Base-by-base conservation (phyloP, 768 basidiomycete genomes). In the Agrocybe praecox region DNA sequence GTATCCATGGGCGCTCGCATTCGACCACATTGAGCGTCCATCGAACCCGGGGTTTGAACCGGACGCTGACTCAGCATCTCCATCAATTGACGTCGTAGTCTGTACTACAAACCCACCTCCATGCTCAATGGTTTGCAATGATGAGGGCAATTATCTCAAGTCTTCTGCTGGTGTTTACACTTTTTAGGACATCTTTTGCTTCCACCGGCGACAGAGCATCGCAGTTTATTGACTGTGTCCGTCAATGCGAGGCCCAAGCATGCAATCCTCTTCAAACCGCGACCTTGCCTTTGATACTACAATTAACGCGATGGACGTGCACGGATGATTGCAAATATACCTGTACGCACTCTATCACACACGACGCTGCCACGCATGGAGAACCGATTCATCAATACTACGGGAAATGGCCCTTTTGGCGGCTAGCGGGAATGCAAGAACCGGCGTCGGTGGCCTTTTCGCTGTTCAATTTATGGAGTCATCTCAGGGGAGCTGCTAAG, bases 401-500 rank as follows among this genome's bases (percentile, higher is more conserved):
- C 65, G 97, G 96, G 15, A 98, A 98, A 76, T 98, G 96, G 96
- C 93, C 96, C 0, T 98, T 99, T 70, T 90, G 87, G 84, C 82
- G 96, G 26, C 75, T 90, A 19, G 74, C 78, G n/a, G 93, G 95
- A 26, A 89, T 94, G 71, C 96, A 98, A 67, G 96, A 99, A 72
- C 96, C 96, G 6, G 89, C 95, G 8, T 92, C 92, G 2, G 95
- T 97, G 56, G 72, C 84, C 33, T 97, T 98, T 75, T 95, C 92
- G 14, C 65, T 97, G n/a, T 74, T 87, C 56, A 98, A 99, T 70
- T 76, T 96, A 42, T 85, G 79, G 76, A 83, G 80, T 42, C 95
- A 99, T 71, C 72, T 77, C 1, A 73, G 74, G 51, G 95, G 95
- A 1, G 76, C 78, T 7, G 66, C 65, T 14, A 76, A 75, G 61